Conservation (phyloP, 140 eudicot genomes). For the Bidens hawaiensis region DNA sequence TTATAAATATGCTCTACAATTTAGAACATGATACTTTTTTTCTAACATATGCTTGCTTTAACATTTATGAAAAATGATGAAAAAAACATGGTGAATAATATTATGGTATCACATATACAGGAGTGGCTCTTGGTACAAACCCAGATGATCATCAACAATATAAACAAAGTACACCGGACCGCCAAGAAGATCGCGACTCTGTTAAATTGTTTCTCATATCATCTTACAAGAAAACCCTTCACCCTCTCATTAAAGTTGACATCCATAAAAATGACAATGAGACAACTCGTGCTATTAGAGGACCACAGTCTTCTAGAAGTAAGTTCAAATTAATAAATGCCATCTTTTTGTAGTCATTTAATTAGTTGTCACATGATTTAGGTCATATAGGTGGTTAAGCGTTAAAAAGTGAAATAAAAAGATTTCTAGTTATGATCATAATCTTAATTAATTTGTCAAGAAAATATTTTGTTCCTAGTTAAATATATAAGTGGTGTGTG, state of each 20-base stretch:
- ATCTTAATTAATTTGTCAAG: constrained; percentile 6
- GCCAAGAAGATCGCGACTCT: constrained; percentile 44
- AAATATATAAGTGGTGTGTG: constrained; percentile 21
- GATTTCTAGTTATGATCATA: constrained; percentile 9
- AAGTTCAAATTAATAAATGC: constrained; percentile 20
- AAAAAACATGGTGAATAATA: neutral
- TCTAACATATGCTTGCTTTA: neutral
- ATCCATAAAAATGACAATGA: constrained; percentile 31
- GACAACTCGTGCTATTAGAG: constrained; percentile 12
- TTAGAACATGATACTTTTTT: neutral
- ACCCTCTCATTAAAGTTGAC: constrained; percentile 56
- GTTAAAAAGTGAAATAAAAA: constrained; percentile 2
- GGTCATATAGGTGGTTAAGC: constrained; percentile 8
- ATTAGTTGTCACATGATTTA: constrained; percentile 21
- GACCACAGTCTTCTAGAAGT: constrained; percentile 66
- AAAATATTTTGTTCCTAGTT: neutral
- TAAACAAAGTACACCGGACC: constrained; percentile 36
- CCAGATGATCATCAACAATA: constrained; percentile 47
- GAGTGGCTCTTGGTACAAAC: constrained; percentile 53
- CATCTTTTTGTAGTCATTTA: constrained; percentile 10
- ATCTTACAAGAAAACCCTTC: constrained; percentile 63
- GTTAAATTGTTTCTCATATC: constrained; percentile 46
- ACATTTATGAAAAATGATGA: neutral
- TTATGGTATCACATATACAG: constrained; percentile 22
- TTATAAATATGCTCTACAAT: neutral